Evolutionary conservation across 1,284 basidiomycete species (phyloP).

Genomic region (Hortiboletus rubellus): DNA sequence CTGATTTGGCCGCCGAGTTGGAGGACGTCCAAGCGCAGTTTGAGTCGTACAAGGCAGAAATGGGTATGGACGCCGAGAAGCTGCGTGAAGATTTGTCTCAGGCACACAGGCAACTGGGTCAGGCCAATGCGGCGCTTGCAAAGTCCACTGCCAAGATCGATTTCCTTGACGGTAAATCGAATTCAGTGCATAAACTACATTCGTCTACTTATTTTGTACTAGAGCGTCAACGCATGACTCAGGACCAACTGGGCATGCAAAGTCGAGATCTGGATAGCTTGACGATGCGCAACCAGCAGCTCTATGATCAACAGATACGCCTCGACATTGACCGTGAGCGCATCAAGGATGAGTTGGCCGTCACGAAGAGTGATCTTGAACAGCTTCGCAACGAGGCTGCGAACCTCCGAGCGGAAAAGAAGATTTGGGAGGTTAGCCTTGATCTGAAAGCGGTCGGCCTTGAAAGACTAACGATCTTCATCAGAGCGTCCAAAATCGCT

Average conservation of each 20-base stretch:
- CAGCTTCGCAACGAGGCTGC: conserved; percentile 82
- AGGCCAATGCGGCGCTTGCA: conserved; percentile 67
- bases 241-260: conserved; percentile 59
- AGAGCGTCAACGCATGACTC: conserved; percentile 69
- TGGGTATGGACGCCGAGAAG: conserved; percentile 68
- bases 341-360: conserved; percentile 61
- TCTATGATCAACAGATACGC: conserved; percentile 66
- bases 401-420: conserved; percentile 88
- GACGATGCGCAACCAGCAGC: conserved; percentile 62
- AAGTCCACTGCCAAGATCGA: conserved; percentile 81
- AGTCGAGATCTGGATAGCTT: conserved; percentile 61
- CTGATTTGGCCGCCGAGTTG: conserved; percentile 53
- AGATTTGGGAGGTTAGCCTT: conserved; percentile 79
- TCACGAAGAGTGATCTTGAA: conserved; percentile 60
- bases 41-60: conserved; percentile 77
- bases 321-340: conserved; percentile 66
- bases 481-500: conserved; percentile 72
- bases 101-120: conserved; percentile 68
- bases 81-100: conserved; percentile 67
- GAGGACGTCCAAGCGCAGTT: conserved; percentile 74
- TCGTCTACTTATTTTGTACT: conserved; percentile 4
- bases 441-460: too few relatives aligned
- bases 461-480: not conserved
- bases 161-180: conserved; percentile 62
- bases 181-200: not conserved